Evolutionary conservation across 192 early-diverging fungal genomes (phyloP), one percentile per base, ranked within the genome.

Genomic region (Backusella macrospora): DNA sequence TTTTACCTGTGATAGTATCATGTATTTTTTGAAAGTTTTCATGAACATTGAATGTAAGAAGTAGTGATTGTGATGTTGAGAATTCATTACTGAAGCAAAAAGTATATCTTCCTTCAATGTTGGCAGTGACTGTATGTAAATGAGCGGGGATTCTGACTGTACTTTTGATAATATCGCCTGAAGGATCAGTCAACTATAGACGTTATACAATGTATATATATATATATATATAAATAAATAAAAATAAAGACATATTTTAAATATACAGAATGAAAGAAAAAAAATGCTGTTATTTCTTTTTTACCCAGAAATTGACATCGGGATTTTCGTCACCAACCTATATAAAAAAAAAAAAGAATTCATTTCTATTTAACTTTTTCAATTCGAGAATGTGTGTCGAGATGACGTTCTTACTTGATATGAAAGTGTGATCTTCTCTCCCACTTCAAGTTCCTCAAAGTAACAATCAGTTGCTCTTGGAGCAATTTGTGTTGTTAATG

Each of bases 71-170:
- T 70, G 85, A 38, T 26, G 85, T 78, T n/a, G 86, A 88, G 81
- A 89, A 86, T 39, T 82, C 76, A 80, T 95, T 95, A 74, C 86
- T 89, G 80, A 95, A 95, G 81, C 93, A 95, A 79, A 90, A 92
- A 13, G 81, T 83, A 72, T 93, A 86, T 71, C 83, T 81, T 62
- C 93, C 93, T 23, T 80, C 79, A 6, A 52, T 23, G 26, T 81
- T 78, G 18, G 91, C 88, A 16, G 73, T 72, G 7, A 85, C 29
- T 48, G 73, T 62, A 70, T 82, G 83, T 14, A 80, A 83, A 6
- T 78, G 84, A 37, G 84, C 76, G 8, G 84, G 66, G 43, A 80
- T 59, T 62, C 78, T 72, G 23, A 62, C 68, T 46, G 68, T 80
- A n/a, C 67, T 76, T 52, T 81, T 75, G 18, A 86, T 66, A 26